Base-by-base conservation (phyloP, 192 early-diverging fungal genomes). In the Mortierella alpina region DNA sequence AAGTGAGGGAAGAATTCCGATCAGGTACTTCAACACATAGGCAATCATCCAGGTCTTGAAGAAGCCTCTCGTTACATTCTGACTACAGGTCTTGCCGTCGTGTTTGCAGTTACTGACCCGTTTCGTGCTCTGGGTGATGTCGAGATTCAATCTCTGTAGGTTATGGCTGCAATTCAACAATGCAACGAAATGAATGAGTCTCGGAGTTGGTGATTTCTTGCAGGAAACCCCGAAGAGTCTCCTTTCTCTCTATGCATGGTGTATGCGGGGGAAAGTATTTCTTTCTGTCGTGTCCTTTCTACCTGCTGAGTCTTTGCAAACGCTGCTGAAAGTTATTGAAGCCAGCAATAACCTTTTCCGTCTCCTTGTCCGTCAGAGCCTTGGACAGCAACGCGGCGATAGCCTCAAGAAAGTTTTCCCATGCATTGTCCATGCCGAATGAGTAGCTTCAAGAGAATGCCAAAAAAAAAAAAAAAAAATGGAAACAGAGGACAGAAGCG, bases 301-400 rank as follows among this genome's bases (percentile, higher is more conserved):
- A 86, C 88, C 88, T 90, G 81, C 84, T 89, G n/a, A 91, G 77
- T 46, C 90, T 84, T 64, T 88, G 84, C n/a, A 93, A 83, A n/a
- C 84, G 87, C 66, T 89, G 82, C 71, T 91, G 89, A 77, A 93
- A 91, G 48, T 80, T 83, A 20, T 83, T 87, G 52, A 93, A 86
- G 7, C 88, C 86, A 0, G 73, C 59, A 23, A 91, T 83, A 40
- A 91, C 83, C 10, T 82, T 78, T 71, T 93, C 92, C 11, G 90
- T 89, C 58, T 93, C 92, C 40, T 84, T 82, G 82, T 91, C 87
- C 31, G 92, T 91, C 65, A 93, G 70, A 56, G 88, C 86, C 62
- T 86, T 86, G 60, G 89, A 90, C 44, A 90, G 81, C 20, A 93
- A 45, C 44, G 82, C 86, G 22, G 90, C 92, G 11, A 88, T 75